Evolutionary conservation across 164 flowering plant genomes (phyloP), one percentile per base, ranked within the genome.

Genomic region (Berberis thunbergii): DNA sequence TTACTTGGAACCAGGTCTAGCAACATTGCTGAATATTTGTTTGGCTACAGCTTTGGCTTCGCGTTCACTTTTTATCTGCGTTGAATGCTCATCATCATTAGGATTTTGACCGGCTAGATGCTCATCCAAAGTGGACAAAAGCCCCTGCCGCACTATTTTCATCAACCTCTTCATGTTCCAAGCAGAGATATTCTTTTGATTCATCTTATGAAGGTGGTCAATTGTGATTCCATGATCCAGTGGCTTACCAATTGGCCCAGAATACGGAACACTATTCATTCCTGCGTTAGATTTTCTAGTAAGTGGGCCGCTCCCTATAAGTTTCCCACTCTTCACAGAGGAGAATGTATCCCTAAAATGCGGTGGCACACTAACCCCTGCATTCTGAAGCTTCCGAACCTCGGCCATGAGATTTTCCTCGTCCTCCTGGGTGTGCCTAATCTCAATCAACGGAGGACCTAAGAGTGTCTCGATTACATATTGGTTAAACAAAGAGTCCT

Each of bases 141-240:
- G 62, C 4, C 87, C 87, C 39, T 71, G 76, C 57, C 90, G 75
- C 4, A 84, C 81, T 9, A 81, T 81, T 41, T 81, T 78, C 64
- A 82, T 74, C 79, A 87, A 64, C 70, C 84, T 81, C 69, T 78
- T 87, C 94, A 87, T 85, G 63, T 78, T 83, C 90, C 90, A 85
- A 60, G 90, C 88, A 0, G 94, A 82, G 5, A 87, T 54, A 64
- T 87, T 83, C 74, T 80, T 81, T 67, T 74, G 90, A 61, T 75
- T 85, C 69, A 85, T 67, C 73, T 75, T 87, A 54, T 80, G 80
- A 59, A 85, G 67, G 59, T 81, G 83, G 38, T 87, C 90, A 26
- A 87, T 70, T 0, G 78, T 73, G 41, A 87, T 79, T n/a, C 78
- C 74, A 41, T 75, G 76, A 48, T 74, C 77, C 43, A 65, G 70